Conservation (phyloP, 768 basidiomycete genomes). For the Amanita inopinata region DNA sequence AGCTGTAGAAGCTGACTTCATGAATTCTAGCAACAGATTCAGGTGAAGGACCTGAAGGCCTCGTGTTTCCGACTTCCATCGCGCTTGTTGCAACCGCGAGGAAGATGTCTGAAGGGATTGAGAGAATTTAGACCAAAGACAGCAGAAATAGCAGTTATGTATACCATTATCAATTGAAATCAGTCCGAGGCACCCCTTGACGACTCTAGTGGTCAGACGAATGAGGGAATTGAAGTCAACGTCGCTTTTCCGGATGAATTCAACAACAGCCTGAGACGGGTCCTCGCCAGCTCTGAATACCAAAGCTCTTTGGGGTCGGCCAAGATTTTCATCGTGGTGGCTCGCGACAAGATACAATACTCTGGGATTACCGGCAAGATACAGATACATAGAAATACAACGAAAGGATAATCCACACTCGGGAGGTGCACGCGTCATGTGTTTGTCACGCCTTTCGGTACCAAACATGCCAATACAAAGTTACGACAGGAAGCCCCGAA, state of each 20-base stretch:
- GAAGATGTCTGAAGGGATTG: slow-evolving; percentile 58
- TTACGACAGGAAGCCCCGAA: slow-evolving; percentile 77
- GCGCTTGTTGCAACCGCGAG: slow-evolving; percentile 73
- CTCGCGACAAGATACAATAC: slow-evolving; percentile 66
- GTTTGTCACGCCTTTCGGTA: background rate
- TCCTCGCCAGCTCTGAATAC: slow-evolving; percentile 58
- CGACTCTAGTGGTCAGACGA: slow-evolving; percentile 57
- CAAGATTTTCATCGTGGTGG: slow-evolving; percentile 52
- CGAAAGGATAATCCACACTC: background rate
- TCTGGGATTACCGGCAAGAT: slow-evolving; percentile 59
- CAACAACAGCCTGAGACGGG: slow-evolving; percentile 67
- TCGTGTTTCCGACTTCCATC: slow-evolving; percentile 64
- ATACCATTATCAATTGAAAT: slow-evolving; percentile 64
- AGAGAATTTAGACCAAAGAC: background rate
- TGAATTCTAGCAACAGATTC: slow-evolving; percentile 78
- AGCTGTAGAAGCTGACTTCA: slow-evolving; percentile 81
- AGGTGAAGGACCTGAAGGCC: slow-evolving; percentile 44
- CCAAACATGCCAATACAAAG: background rate
- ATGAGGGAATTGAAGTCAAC: slow-evolving; percentile 58
- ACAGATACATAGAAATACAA: slow-evolving; percentile 55
- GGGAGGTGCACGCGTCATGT: background rate
- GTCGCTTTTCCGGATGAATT: slow-evolving; percentile 68
- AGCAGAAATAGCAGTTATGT: slow-evolving; percentile 13
- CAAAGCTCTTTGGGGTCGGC: slow-evolving; percentile 52
- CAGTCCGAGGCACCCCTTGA: slow-evolving; percentile 80